Percentiles rank a stretch among this genome's conserved stretches.
Evolutionary conservation across 164 flowering plant species (phyloP).

Genomic region (Malania oleifera): DNA sequence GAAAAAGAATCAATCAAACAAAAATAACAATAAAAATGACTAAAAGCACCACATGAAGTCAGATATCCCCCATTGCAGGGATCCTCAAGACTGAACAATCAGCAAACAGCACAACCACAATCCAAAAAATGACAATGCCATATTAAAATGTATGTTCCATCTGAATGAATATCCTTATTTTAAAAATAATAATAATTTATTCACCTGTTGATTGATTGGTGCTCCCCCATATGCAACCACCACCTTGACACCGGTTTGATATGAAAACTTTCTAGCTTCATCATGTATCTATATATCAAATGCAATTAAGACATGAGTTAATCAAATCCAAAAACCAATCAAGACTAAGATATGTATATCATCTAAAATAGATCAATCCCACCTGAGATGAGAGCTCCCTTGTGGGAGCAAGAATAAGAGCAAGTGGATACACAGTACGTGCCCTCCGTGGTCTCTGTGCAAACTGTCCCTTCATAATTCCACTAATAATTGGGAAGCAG

Average conservation of each 20-base stretch:
- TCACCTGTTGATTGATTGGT: constrained; percentile 57
- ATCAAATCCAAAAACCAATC: neutral
- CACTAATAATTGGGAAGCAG: constrained; percentile 73
- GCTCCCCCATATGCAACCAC: constrained; percentile 74
- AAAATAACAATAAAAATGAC: too few relatives aligned
- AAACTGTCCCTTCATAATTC: constrained; percentile 56
- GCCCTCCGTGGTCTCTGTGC: constrained; percentile 52
- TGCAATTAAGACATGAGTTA: neutral
- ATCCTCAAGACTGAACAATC: too few relatives aligned
- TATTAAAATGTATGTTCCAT: too few relatives aligned
- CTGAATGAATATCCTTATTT: neutral
- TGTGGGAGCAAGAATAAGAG: constrained; percentile 76
- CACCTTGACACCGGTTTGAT: constrained; percentile 57
- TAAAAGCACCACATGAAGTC: too few relatives aligned
- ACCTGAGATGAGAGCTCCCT: constrained; percentile 79
- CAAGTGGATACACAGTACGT: constrained; percentile 59
- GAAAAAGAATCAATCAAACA: too few relatives aligned
- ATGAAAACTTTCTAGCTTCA: constrained; percentile 58
- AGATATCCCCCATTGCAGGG: too few relatives aligned
- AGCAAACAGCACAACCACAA: too few relatives aligned
- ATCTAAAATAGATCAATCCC: constrained; percentile 1
- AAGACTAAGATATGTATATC: neutral
- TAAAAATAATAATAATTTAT: neutral
- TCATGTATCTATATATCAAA: constrained; percentile 44
- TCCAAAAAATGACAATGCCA: too few relatives aligned